Evolutionary conservation across 768 basidiomycete species (phyloP), one percentile per base, ranked within the genome.

Genomic region (Auricularia auricula-judae): DNA sequence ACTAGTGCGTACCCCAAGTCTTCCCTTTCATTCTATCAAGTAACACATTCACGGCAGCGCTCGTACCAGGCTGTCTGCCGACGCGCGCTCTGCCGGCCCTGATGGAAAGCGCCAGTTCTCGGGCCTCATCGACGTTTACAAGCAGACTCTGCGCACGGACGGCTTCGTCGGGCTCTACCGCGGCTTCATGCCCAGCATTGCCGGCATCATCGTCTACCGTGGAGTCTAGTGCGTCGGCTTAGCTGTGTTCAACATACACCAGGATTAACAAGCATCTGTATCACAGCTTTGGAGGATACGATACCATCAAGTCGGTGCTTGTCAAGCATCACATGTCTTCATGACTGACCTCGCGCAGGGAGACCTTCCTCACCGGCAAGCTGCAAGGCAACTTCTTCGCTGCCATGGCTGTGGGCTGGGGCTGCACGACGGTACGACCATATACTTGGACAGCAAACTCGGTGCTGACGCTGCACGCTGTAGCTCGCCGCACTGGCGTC

Each of bases 61-160:
- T 34, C 71, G 79, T 4, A 80, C 79, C 3, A 73, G 79, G 16
- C 70, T 80, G 36, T 67, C 79, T 36, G 78, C 76, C 16, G 79
- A 80, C 64, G 72, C 71, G 36, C 80, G 77, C 66, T 74, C 71
- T 36, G 70, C 69, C 4, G 66, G 67, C 7, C 75, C 74, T 54
- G 79, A 77, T 18, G 79, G 79, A 7, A 65, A 75, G 62, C 73
- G 77, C 44, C 79, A 80, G 62, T 80, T 77, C 68, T 68, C 66
- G 10, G 79, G 79, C 10, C 70, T 80, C 36, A 63, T 77, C 58
- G 79, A 80, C 58, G 77, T 80, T 29, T 80, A 80, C 67, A 77
- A 72, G 68, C 71, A 80, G 67, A 80, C 79, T 23, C 68, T 80
- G 36, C 71, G 68, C 29, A 67, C 77, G 14, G 79, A 80, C 54